Evolutionary conservation across 225 moss, liverwort and hornwort genomes (phyloP).

Genomic region (Climacium dendroides): DNA sequence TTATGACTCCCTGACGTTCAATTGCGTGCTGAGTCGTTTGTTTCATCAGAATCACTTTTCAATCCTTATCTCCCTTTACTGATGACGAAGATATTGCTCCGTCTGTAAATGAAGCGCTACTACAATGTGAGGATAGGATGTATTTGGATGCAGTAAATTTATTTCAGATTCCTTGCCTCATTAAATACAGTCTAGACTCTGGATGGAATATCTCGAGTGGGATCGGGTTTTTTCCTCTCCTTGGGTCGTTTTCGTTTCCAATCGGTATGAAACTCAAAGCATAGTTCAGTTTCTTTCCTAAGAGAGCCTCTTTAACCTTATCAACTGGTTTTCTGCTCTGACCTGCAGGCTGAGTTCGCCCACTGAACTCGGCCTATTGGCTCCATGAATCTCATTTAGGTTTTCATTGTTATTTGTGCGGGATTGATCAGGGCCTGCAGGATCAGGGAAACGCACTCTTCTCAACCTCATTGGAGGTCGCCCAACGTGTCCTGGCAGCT

Average conservation of each 20-base stretch:
- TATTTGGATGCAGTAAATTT: neutral
- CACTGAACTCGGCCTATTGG: neutral
- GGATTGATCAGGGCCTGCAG: conserved; percentile 54
- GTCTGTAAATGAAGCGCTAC: neutral
- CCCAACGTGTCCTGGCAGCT: conserved; percentile 7
- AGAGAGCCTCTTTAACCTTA: neutral
- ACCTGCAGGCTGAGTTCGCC: neutral
- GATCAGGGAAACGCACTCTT: conserved; percentile 36
- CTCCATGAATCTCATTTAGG: neutral
- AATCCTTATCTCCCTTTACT: neutral
- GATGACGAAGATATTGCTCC: neutral
- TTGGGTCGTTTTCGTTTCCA: neutral
- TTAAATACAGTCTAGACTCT: neutral
- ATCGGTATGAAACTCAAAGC: neutral
- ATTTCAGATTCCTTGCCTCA: neutral
- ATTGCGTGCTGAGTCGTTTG: neutral
- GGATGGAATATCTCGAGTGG: neutral
- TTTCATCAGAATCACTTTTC: neutral
- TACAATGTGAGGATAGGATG: neutral
- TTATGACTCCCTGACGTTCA: neutral
- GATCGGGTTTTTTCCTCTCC: neutral
- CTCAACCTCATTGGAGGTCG: conserved; percentile 52
- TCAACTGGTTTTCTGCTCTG: neutral
- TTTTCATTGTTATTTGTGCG: neutral
- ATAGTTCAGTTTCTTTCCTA: neutral